Conservation (phyloP, 352 stramenopile genomes). For the Phytopythium delawarense region DNA sequence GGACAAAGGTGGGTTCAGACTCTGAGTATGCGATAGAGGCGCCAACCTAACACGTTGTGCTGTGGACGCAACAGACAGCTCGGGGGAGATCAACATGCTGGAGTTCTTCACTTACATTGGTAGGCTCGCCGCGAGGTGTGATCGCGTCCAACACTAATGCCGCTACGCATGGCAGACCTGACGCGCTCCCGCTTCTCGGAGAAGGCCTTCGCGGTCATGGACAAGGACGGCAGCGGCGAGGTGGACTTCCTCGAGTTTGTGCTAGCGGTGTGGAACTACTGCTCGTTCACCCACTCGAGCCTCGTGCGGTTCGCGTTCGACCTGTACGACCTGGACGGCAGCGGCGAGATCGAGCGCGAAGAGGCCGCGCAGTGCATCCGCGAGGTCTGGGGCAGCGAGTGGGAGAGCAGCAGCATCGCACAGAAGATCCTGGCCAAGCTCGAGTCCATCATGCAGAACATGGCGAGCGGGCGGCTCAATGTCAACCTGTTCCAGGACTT, state of each 20-base stretch:
- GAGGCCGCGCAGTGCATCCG: slow-evolving; percentile 45
- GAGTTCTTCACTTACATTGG: slow-evolving; percentile 74
- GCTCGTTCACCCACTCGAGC: slow-evolving; percentile 55
- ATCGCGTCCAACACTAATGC: neutral
- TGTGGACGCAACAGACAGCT: slow-evolving; percentile 33
- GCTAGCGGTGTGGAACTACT: slow-evolving; percentile 75
- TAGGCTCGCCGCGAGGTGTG: slow-evolving; percentile 6
- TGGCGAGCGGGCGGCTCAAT: slow-evolving; percentile 27
- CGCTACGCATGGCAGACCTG: slow-evolving; percentile 26
- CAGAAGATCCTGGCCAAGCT: slow-evolving; percentile 61
- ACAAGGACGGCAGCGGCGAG: slow-evolving; percentile 57
- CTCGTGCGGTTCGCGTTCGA: slow-evolving; percentile 72
- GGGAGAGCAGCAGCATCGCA: slow-evolving; percentile 44
- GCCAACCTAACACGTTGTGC: neutral
- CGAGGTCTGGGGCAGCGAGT: slow-evolving; percentile 57
- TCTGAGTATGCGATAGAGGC: no score
- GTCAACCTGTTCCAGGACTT: slow-evolving; percentile 54
- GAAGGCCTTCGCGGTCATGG: slow-evolving; percentile 73
- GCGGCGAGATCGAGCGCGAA: slow-evolving; percentile 55
- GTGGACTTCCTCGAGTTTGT: slow-evolving; percentile 78
- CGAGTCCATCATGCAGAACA: slow-evolving; percentile 36
- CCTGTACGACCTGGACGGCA: slow-evolving; percentile 68
- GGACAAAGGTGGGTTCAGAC: slow-evolving; percentile 32
- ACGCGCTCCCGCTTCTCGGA: slow-evolving; percentile 55
- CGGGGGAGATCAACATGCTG: slow-evolving; percentile 55